phyloP scores from a whole-genome alignment of 805 yeast genomes.

The Starmerella floricola region DNA sequence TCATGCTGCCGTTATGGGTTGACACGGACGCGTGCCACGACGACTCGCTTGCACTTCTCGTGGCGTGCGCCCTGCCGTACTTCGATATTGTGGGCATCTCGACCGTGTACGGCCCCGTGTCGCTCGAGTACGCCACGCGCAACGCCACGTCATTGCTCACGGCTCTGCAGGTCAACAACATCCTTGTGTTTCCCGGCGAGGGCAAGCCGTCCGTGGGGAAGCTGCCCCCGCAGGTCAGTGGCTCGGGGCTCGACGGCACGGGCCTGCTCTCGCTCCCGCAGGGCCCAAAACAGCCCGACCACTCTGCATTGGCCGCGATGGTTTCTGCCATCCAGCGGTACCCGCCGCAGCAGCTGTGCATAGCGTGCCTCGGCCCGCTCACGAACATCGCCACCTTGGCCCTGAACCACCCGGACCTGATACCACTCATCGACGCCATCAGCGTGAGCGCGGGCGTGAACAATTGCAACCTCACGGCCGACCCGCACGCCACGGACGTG shows the following conservation, averaged over 20 bases:
- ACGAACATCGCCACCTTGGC: constrained; percentile 58
- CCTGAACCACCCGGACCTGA: constrained; percentile 42
- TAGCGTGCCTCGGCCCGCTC: constrained; percentile 67
- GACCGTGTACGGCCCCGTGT: constrained; percentile 62
- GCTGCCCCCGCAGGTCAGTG: constrained; percentile 57
- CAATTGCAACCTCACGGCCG: constrained; percentile 66
- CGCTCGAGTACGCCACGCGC: constrained; percentile 50
- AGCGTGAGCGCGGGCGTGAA: constrained; percentile 66
- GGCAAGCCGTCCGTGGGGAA: constrained; percentile 35
- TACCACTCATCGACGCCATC: constrained; percentile 38
- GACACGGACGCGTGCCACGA: constrained; percentile 94
- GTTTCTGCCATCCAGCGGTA: constrained; percentile 33
- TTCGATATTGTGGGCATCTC: constrained; percentile 56
- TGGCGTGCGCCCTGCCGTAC: constrained; percentile 49
- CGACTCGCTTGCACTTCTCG: constrained; percentile 62
- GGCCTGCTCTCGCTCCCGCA: constrained; percentile 42
- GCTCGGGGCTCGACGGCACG: constrained; percentile 74
- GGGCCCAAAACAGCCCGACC: constrained; percentile 26
- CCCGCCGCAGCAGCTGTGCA: constrained; percentile 39
- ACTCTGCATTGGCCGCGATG: constrained; percentile 34
- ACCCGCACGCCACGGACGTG: constrained; percentile 59
- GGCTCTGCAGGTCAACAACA: constrained; percentile 36
- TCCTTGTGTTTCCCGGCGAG: constrained; percentile 61
- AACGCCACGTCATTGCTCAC: constrained; percentile 60
- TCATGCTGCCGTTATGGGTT: constrained; percentile 59